phyloP scores from a whole-genome alignment of 164 flowering plant species.

The Magnolia kwangsiensis region DNA sequence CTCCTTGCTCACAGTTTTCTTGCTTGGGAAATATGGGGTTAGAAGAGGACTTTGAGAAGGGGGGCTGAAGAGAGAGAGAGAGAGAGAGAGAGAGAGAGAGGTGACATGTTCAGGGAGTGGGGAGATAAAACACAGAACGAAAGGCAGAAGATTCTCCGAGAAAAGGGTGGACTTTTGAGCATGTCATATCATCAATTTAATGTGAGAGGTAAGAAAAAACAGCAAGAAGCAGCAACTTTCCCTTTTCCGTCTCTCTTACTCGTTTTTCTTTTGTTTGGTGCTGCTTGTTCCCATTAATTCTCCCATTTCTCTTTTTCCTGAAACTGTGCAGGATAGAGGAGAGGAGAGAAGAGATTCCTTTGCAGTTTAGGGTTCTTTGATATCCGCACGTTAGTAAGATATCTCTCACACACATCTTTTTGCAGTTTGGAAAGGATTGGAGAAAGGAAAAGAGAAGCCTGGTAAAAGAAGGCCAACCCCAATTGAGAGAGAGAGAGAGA shows the following conservation, averaged over 20 bases:
- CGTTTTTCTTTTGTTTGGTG: slow-evolving; percentile 18
- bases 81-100: neutral
- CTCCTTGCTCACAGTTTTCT: neutral
- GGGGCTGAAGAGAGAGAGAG: neutral
- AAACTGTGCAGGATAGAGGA: slow-evolving; percentile 17
- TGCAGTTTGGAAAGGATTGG: slow-evolving; percentile 12
- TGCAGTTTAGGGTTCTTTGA: slow-evolving; percentile 21
- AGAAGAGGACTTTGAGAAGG: neutral
- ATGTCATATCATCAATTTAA: slow-evolving; percentile 33
- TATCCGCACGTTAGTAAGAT: slow-evolving; percentile 22
- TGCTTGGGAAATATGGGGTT: slow-evolving; percentile 9
- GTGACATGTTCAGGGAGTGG: slow-evolving; percentile 6
- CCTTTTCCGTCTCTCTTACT: neutral
- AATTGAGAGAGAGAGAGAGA: neutral
- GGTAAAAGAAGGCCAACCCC: neutral
- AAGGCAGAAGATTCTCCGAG: slow-evolving; percentile 23
- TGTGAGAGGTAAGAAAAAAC: slow-evolving; percentile 21
- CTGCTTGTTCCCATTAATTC: slow-evolving; percentile 19
- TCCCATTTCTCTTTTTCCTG: slow-evolving; percentile 7
- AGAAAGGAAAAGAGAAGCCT: slow-evolving; percentile 2
- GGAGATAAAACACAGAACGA: neutral
- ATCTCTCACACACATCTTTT: slow-evolving; percentile 14
- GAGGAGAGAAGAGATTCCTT: slow-evolving; percentile 20
- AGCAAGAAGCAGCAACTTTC: slow-evolving; percentile 26
- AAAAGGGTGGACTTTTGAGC: slow-evolving; percentile 31